phyloP scores from a whole-genome alignment of 108 stramenopile species.

The Epithemia pelagica region DNA sequence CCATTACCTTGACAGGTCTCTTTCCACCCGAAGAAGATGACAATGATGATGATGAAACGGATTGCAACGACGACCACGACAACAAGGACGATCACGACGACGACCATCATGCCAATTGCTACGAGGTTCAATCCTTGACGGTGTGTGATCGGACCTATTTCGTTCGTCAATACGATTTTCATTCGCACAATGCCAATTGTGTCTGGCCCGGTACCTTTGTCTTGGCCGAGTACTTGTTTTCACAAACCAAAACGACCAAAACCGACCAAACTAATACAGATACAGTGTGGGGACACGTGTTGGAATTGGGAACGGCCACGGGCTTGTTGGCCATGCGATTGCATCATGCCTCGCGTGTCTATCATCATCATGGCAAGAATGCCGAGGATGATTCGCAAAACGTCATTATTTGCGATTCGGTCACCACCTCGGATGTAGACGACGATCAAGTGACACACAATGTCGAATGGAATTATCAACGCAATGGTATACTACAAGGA shows the following conservation, averaged over 20 bases:
- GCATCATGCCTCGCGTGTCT: not conserved
- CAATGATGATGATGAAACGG: not conserved
- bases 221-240: conserved; percentile 19
- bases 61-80: not conserved
- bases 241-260: not conserved
- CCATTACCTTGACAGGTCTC: conserved; percentile 6
- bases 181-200: conserved; percentile 33
- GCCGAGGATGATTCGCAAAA: not conserved
- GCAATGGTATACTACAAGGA: conserved; percentile 6
- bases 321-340: conserved; percentile 19
- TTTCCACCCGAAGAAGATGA: not conserved
- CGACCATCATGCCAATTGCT: not conserved
- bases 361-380: not conserved
- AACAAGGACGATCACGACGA: not conserved
- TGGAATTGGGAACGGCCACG: conserved; percentile 24
- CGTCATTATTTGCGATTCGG: not conserved
- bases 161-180: conserved; percentile 24
- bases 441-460: conserved; percentile 17
- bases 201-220: conserved; percentile 35
- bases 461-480: conserved; percentile 10
- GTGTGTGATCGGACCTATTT: conserved; percentile 1
- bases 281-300: conserved; percentile 1
- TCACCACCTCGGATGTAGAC: conserved; percentile 15
- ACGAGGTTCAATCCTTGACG: conserved; percentile 11
- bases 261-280: not conserved